Evolutionary conservation across 2,329 filamentous ascomycete genomes (phyloP).

Genomic region (Cordyceps javanica): DNA sequence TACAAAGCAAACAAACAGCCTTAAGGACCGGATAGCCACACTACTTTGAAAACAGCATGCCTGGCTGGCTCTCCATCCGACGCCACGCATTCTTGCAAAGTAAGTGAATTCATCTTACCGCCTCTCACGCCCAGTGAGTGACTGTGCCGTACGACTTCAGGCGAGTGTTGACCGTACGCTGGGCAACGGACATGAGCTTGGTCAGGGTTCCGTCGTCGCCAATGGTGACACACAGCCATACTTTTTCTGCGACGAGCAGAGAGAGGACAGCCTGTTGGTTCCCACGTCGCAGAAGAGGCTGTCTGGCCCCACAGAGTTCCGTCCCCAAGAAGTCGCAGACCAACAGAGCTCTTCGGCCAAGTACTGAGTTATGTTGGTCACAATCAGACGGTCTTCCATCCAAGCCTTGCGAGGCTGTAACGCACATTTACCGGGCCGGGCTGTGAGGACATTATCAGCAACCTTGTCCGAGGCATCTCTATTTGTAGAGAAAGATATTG

Average conservation of each 20-base stretch:
- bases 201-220: not conserved
- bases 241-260: slow-evolving; percentile 9
- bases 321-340: slow-evolving; percentile 9
- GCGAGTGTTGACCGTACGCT: not conserved
- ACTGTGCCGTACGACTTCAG: not conserved
- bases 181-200: slow-evolving; percentile 2
- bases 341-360: slow-evolving; percentile 7
- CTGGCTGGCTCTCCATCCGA: too few relatives aligned
- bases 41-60: too few relatives aligned
- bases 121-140: too few relatives aligned
- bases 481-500: not conserved
- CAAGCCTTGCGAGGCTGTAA: not conserved
- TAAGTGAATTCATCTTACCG: too few relatives aligned
- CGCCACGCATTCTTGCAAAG: too few relatives aligned
- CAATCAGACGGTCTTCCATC: slow-evolving; percentile 10
- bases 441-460: not conserved
- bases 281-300: slow-evolving; percentile 12
- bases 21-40: too few relatives aligned
- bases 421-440: not conserved
- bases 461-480: too few relatives aligned
- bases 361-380: slow-evolving; percentile 8
- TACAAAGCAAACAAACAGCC: too few relatives aligned
- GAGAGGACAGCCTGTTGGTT: slow-evolving; percentile 6
- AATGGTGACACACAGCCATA: slow-evolving; percentile 8
- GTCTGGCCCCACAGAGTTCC: slow-evolving; percentile 8